Conservation (phyloP, 2,329 filamentous ascomycete genomes). For the Xylariales sp. region DNA sequence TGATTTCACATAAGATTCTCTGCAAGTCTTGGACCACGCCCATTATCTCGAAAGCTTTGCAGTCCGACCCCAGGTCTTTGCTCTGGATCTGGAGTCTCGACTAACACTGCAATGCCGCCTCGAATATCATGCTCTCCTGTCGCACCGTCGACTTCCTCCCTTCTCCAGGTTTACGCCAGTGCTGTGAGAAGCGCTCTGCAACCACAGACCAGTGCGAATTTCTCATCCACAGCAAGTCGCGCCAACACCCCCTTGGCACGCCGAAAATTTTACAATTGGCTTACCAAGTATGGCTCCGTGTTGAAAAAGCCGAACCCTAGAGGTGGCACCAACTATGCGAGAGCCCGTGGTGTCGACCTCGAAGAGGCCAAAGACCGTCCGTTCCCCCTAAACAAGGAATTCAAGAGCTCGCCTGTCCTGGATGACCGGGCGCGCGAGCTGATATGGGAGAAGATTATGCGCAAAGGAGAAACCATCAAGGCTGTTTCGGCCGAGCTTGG, state of each 20-base stretch:
- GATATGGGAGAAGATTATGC: conserved; percentile 66
- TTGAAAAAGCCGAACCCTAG: background rate
- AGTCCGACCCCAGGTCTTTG: background rate
- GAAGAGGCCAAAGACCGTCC: conserved; percentile 33
- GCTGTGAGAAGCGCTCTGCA: background rate
- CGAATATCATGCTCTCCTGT: conserved; percentile 7
- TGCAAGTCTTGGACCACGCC: no score
- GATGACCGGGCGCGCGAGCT: conserved; percentile 67
- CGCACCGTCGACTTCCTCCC: conserved; percentile 9
- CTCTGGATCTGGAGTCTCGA: conserved; percentile 6
- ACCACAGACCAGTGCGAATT: conserved; percentile 2
- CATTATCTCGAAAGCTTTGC: background rate
- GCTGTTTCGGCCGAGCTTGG: conserved; percentile 71
- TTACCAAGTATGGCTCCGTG: background rate
- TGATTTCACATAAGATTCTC: no score
- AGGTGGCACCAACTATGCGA: conserved; percentile 17
- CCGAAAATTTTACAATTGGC: conserved; percentile 8
- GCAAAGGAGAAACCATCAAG: conserved; percentile 64
- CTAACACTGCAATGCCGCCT: conserved; percentile 9
- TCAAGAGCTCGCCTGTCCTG: conserved; percentile 67
- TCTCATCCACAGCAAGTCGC: conserved; percentile 9
- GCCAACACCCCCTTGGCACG: conserved; percentile 3
- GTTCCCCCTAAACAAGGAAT: conserved; percentile 70
- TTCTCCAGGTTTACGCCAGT: conserved; percentile 3
- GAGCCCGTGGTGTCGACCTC: background rate